Base-by-base conservation (phyloP, 1,284 basidiomycete species). In the Boletus smithii region DNA sequence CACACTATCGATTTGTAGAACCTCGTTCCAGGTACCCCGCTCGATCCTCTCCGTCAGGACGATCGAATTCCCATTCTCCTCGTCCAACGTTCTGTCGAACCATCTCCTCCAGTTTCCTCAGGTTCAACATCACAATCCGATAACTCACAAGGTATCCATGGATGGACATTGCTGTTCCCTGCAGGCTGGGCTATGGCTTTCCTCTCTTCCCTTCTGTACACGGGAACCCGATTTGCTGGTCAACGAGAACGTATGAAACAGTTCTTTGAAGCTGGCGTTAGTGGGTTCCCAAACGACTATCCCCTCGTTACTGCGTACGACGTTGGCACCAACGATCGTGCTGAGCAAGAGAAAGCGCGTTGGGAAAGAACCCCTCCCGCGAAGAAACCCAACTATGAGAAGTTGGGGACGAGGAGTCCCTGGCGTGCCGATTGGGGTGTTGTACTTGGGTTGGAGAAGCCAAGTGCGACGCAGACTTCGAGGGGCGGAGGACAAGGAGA, bases 111-210 rank as follows among this genome's bases (percentile, higher is more conserved):
- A 7, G 55, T 61, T 11, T 50, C 68, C 46, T 63, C 46, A 50
- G 36, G 44, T 1, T 51, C 53, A n/a, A 34, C 65, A 36, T 65
- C 43, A 52, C 48, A 49, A 4, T 53, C 54, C 13, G 44, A 49
- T 29, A 44, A 49, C 4, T 55, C 57, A 14, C 67, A 68, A 52
- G 69, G 75, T 0, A 71, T 91, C 27, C 82, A 93, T 57, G 91
- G 92, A 29, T 95, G 87, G 85, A 91, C 83, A 2, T 69, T 97
- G 5, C 71, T 95, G 22, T 67, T 95, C 26, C 93, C 94, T 2
- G 73, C 80, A 2, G 90, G 90, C 8, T 97, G 92, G 92, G 76
- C 79, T 1, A 93, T 92, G 85, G 74, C 91, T 1, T 90, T 97
- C 67, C 81, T 91, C 52, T 77, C 76, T 22, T 93, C 92, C 0